Base-by-base conservation (phyloP, 805 yeast species). In the Geotrichum ghanense region DNA sequence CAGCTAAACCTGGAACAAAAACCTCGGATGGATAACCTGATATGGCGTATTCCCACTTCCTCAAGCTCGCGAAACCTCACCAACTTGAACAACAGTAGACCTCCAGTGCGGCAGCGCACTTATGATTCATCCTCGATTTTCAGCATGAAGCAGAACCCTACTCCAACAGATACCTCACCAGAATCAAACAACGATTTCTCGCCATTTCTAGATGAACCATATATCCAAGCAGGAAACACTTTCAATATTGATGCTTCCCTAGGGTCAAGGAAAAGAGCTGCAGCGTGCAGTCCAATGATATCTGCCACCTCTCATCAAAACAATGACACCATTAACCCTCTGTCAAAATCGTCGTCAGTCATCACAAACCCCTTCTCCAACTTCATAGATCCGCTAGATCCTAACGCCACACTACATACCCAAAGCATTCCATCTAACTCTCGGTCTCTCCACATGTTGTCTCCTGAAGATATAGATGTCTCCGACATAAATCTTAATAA, bases 81-180 rank as follows among this genome's bases (percentile, higher is more conserved):
- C 12, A 16, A 31, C 12, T n/a, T 12, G 12, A 6, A 6, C 19
- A 16, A 21, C 21, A 21, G 3, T 43, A 40, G 34, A 35, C 44
- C 19, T 47, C 26, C 26, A 41, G 51, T 37, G 48, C 41, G 7
- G 17, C 19, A 10, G 42, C 9, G 21, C 7, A 39, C 24, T 22
- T 14, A 12, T 16, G 4, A 14, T 10, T 34, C 31, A 12, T 14
- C 22, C 23, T 45, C 49, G 41, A 42, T 51, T 16, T 24, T 47
- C 25, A 24, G 42, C 14, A 17, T 39, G 9, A 12, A n/a, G 16
- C 42, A 39, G 21, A 39, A 39, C 24, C 42, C 42, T 5, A 52
- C 55, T 25, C 55, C 55, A 3, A 40, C 45, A 16, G 55, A 52
- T 7, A 50, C 53, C 19, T 50, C 53, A 12, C 53, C 55, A 2